Percentiles rank a stretch among this genome's conserved stretches.
phyloP scores from a whole-genome alignment of 768 basidiomycete species.

The Gelatoporia subvermispora region DNA sequence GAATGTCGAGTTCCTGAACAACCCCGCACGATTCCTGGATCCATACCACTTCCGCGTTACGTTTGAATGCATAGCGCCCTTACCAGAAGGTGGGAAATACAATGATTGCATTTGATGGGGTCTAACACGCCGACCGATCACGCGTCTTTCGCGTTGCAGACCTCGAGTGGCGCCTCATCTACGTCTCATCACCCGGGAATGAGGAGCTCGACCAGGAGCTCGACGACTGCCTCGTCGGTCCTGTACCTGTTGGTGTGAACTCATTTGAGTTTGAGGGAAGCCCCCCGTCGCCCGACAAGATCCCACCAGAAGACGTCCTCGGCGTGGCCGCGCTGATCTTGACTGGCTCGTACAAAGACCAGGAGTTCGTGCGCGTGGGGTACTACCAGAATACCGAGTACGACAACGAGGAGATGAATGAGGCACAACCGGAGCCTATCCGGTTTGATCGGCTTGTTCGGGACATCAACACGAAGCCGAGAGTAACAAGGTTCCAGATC shows the following conservation, averaged over 20 bases:
- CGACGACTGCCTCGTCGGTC: conserved; percentile 96
- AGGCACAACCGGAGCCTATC: conserved; percentile 61
- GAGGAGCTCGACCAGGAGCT: conserved; percentile 95
- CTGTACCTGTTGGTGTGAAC: conserved; percentile 94
- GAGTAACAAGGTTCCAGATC: conserved; percentile 90
- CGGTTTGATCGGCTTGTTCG: conserved; percentile 77
- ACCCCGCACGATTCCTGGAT: conserved; percentile 89
- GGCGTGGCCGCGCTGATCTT: conserved; percentile 97
- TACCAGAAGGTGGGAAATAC: conserved; percentile 69
- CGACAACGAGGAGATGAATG: conserved; percentile 89
- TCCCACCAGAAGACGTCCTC: conserved; percentile 86
- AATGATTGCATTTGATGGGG: neutral
- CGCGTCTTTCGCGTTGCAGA: conserved; percentile 41
- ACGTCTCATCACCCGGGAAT: conserved; percentile 90
- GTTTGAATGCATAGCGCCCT: conserved; percentile 91
- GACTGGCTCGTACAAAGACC: conserved; percentile 92
- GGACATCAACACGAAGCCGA: conserved; percentile 86
- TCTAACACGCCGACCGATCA: neutral
- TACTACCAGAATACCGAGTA: conserved; percentile 99
- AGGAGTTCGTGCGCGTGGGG: conserved; percentile 98
- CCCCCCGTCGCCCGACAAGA: conserved; percentile 77
- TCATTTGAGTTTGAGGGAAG: conserved; percentile 94
- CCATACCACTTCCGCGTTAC: conserved; percentile 91
- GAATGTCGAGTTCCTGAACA: conserved; percentile 90
- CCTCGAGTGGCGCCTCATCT: conserved; percentile 97